Percentiles rank a stretch among this genome's conserved stretches.
These are phyloP conservation scores for Candida insectalens DNA, from an alignment of 805 yeast species.

Conservation along the genomic window DNA sequence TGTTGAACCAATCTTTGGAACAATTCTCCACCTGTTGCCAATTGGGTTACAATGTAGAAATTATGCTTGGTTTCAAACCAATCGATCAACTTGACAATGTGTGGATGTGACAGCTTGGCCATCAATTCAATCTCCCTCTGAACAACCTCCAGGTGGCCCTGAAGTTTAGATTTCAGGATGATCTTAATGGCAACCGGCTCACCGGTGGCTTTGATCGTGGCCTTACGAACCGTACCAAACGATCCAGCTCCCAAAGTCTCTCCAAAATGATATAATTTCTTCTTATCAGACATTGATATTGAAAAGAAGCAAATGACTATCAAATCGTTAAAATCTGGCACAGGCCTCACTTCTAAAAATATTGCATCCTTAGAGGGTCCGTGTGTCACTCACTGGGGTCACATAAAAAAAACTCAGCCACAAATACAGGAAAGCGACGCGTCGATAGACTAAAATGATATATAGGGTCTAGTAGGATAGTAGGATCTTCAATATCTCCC, in stretches of 20 bases:
- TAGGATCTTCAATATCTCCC: no score
- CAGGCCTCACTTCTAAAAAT: no score
- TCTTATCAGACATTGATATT: constrained; percentile 31
- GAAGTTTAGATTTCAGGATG: constrained; percentile 73
- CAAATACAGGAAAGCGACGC: no score
- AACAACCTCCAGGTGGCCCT: constrained; percentile 55
- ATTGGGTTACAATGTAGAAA: constrained; percentile 86
- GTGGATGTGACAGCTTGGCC: constrained; percentile 63
- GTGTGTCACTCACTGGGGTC: no score
- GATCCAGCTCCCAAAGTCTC: constrained; percentile 90
- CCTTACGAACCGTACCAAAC: constrained; percentile 85
- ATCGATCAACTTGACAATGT: constrained; percentile 82
- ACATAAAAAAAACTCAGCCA: no score
- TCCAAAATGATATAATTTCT: constrained; percentile 65
- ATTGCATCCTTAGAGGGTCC: no score
- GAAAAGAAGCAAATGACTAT: constrained; percentile 6
- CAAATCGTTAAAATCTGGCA: no score
- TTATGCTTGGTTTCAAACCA: constrained; percentile 93
- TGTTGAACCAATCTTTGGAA: constrained; percentile 75
- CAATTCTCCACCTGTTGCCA: constrained; percentile 94
- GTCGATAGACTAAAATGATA: no score
- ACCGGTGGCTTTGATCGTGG: constrained; percentile 31
- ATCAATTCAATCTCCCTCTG: constrained; percentile 69
- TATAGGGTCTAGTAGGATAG: no score
- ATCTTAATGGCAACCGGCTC: constrained; percentile 88